Evolutionary conservation across 2,329 filamentous ascomycete genomes (phyloP).

Genomic region (Dactylonectria estremocensis): DNA sequence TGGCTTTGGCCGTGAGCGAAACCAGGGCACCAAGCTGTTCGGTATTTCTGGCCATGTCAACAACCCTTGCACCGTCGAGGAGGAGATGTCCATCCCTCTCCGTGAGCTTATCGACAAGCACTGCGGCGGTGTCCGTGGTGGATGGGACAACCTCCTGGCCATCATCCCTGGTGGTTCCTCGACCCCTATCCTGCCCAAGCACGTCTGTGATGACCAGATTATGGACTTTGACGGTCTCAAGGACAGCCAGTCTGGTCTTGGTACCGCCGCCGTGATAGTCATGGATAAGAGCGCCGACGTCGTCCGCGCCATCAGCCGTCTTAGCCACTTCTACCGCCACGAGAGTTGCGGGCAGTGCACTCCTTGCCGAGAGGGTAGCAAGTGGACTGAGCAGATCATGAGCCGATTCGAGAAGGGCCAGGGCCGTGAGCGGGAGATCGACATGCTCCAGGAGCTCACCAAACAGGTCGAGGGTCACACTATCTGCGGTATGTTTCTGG

Average conservation of each 20-base stretch:
- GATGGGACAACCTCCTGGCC: conserved; percentile 97
- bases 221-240: conserved; percentile 99
- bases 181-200: conserved; percentile 93
- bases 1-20: conserved; percentile 93
- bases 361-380: conserved; percentile 98
- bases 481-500: conserved; percentile 82
- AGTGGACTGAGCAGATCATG: conserved; percentile 99
- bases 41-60: conserved; percentile 99
- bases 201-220: conserved; percentile 91
- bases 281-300: conserved; percentile 99
- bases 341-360: conserved; percentile 99
- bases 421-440: conserved; percentile 92
- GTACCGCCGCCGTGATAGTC: conserved; percentile 97
- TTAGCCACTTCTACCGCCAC: conserved; percentile 98
- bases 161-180: conserved; percentile 97
- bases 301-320: conserved; percentile 91
- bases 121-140: conserved; percentile 95
- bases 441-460: conserved; percentile 99
- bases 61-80: conserved; percentile 97
- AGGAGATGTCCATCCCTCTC: conserved; percentile 99
- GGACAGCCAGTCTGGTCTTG: conserved; percentile 96
- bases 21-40: conserved; percentile 97
- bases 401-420: conserved; percentile 92
- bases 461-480: conserved; percentile 99
- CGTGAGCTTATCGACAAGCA: conserved; percentile 98